Percentiles rank a stretch among this genome's conserved stretches.
Conservation (phyloP, 805 yeast species). For the Cyberlindnera americana region DNA sequence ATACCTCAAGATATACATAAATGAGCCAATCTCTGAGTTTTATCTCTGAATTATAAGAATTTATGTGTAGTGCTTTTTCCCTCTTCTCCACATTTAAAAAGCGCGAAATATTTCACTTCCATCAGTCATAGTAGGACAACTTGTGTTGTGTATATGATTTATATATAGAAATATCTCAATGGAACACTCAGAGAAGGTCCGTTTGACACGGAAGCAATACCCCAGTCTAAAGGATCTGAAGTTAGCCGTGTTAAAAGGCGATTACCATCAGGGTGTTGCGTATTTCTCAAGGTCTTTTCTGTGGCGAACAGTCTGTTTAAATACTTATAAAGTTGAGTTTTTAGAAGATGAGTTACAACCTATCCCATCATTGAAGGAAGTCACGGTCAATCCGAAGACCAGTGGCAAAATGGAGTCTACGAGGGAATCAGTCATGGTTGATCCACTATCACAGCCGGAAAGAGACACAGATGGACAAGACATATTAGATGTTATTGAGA, state of each 20-base stretch:
- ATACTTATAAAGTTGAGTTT: conserved; percentile 20
- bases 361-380: conserved; percentile 8
- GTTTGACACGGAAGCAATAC: conserved; percentile 18
- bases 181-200: conserved; percentile 13
- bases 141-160: too few species aligned
- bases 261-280: conserved; percentile 17
- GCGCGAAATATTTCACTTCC: too few species aligned
- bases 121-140: too few species aligned
- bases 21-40: too few species aligned
- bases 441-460: conserved; percentile 10
- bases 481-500: conserved; percentile 22
- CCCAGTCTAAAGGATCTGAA: conserved; percentile 21
- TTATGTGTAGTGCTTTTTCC: too few species aligned
- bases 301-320: conserved; percentile 25
- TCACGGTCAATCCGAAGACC: too few species aligned
- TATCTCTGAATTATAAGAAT: too few species aligned
- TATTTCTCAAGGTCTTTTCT: conserved; percentile 22
- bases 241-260: conserved; percentile 22
- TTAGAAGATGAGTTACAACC: conserved; percentile 18
- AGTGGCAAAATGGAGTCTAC: conserved; percentile 3
- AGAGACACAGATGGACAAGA: conserved; percentile 8
- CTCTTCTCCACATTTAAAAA: too few species aligned
- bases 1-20: too few species aligned
- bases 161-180: conserved; percentile 8
- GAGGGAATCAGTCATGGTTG: conserved; percentile 1